Evolutionary conservation across 1,284 basidiomycete species (phyloP).

Genomic region (Phellopilus nigrolimitatus): DNA sequence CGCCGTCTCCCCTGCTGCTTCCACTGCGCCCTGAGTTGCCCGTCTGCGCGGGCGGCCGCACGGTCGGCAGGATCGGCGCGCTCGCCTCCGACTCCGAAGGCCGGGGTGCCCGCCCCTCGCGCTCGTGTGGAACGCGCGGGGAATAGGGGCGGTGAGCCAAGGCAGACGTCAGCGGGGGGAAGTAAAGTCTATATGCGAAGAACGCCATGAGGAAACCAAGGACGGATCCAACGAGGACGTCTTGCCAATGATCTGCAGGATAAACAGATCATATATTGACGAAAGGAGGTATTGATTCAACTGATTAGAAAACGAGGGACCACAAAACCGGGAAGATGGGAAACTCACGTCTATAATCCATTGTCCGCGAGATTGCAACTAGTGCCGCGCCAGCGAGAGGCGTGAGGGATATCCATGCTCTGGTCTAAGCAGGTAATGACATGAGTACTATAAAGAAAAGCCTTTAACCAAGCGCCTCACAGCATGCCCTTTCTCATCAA

Average conservation of each 20-base stretch:
- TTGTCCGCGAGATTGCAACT: slow-evolving; percentile 88
- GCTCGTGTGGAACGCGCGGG: slow-evolving; percentile 47
- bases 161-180: slow-evolving; percentile 54
- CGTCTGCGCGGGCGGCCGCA: not conserved
- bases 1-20: not conserved
- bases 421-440: slow-evolving; percentile 42
- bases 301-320: not conserved
- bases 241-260: slow-evolving; percentile 84
- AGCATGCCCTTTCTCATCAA: slow-evolving; percentile 76
- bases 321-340: not conserved
- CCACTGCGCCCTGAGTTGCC: not conserved
- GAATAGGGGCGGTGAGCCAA: slow-evolving; percentile 72
- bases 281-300: slow-evolving; percentile 3
- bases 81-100: not conserved
- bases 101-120: not conserved
- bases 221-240: slow-evolving; percentile 77
- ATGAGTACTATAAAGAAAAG: slow-evolving; percentile 11
- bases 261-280: no score
- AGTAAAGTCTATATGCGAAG: slow-evolving; percentile 82
- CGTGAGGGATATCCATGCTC: slow-evolving; percentile 78
- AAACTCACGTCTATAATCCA: slow-evolving; percentile 79
- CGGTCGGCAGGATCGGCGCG: slow-evolving; percentile 12
- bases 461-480: slow-evolving; percentile 37
- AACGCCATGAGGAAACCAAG: slow-evolving; percentile 73
- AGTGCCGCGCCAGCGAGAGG: slow-evolving; percentile 79